phyloP scores from a whole-genome alignment of 352 stramenopile genomes.

The Phytophthora quininea region DNA sequence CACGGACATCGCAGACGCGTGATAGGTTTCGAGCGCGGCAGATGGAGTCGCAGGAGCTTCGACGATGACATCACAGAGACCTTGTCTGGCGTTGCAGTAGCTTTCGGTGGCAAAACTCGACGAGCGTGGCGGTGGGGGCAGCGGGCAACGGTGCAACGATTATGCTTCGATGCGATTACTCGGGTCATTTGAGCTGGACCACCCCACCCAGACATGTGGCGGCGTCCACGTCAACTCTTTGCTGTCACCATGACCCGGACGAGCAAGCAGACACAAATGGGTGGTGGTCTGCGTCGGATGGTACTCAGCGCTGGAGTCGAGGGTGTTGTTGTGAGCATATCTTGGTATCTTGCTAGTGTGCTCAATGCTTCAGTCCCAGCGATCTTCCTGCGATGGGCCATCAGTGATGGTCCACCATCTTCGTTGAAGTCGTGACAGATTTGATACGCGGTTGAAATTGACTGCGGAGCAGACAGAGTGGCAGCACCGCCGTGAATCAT shows the following conservation, averaged over 20 bases:
- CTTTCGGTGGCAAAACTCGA: neutral
- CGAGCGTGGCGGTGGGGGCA: too few relatives aligned
- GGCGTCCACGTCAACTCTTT: neutral
- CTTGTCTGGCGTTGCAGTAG: neutral
- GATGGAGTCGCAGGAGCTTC: too few relatives aligned
- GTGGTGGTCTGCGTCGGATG: too few relatives aligned
- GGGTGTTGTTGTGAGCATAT: too few relatives aligned
- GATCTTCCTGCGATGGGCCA: neutral
- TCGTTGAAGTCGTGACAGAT: neutral
- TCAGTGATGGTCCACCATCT: neutral
- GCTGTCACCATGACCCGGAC: neutral
- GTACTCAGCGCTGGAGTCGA: too few relatives aligned
- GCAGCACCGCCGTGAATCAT: too few relatives aligned
- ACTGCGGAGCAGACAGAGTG: too few relatives aligned
- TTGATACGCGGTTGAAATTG: too few relatives aligned
- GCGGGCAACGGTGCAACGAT: slow-evolving; percentile 15
- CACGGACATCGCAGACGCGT: neutral
- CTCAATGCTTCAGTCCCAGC: too few relatives aligned
- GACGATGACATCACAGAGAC: too few relatives aligned
- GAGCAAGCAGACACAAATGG: neutral
- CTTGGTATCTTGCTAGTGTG: too few relatives aligned
- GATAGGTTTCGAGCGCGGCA: slow-evolving; percentile 1
- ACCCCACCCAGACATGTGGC: slow-evolving; percentile 10
- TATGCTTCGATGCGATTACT: neutral
- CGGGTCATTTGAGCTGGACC: neutral